Base-by-base conservation (phyloP, 1,284 basidiomycete genomes). In the Sanguinoderma infundibulare region DNA sequence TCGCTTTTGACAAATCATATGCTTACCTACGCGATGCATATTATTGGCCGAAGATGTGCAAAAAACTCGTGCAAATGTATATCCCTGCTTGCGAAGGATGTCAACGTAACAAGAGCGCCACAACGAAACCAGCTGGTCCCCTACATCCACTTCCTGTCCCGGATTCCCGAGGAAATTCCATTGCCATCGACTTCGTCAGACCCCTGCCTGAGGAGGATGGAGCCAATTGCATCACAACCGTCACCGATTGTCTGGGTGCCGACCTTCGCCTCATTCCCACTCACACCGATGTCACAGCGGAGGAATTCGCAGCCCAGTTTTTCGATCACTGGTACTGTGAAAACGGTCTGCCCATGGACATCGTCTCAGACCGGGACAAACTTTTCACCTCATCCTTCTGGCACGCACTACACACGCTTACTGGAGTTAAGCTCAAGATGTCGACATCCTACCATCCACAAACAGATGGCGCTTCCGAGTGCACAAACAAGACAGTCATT, bases 401-500 rank as follows among this genome's bases (percentile, higher is more conserved):
- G 81, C 70, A 63, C 7, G 58, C 73, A 1, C 60, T 83, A 0
- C 66, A 78, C 55, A 51, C 66, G 24, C 65, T 80, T 0, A 68
- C 77, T 1, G 73, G 76, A 1, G 69, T 73, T 5, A 69, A 78
- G 49, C 66, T 81, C 0, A 61, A 66, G 3, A 75, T 84, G 75
- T 82, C 78, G 0, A 77, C 76, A 3, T 67, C 78, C 0, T 84
- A 77, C 52, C 81, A 83, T 55, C 81, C 81, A 0, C 67, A 84
- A 57, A 78, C 69, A 0, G 71, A 73, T 36, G 68, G 64, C 22
- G n/a, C 57, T 0, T 67, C 66, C 28, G 67, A 72, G 36, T 55
- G 62, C 3, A 63, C 65, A 0, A 72, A 69, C 57, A 65, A 67
- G 26, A 67, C 62, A 0, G 58, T 80, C 1, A 72, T 64, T 42